Evolutionary conservation across 257 asterid species (phyloP), one percentile per base, ranked within the genome.

Genomic region (Voacanga thouarsii): DNA sequence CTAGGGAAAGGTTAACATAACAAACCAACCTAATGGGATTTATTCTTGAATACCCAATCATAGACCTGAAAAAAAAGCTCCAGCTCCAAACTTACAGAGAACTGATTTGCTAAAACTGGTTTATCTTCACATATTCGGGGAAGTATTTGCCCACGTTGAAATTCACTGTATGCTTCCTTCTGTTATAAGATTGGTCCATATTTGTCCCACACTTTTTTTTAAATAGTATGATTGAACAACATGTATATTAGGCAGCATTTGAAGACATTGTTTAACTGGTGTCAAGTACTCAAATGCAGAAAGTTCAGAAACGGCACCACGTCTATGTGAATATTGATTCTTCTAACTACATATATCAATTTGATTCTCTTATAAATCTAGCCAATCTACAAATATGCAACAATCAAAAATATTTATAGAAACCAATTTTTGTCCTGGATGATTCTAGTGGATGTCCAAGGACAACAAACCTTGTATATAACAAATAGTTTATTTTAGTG

Each of bases 131-230:
- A 93, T 79, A 82, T 79, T 84, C 96, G 88, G 67, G 98, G 99
- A 86, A 96, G 93, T 81, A 96, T 76, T 81, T 93, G 98, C 97
- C 94, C 89, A 30, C 97, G 94, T 88, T 88, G 78, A 83, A 96
- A 96, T 81, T 93, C 99, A 26, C 99, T 98, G 84, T 87, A 96
- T 93, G 92, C 99, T 96, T 85, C 99, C 99, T 82, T 72, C 69
- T 80, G 69, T 82, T 61, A 80, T 66, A n/a, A 77, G 61, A 50
- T 71, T 74, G 59, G 41, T 75, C 19, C 75, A 74, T 67, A 43
- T 43, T 28, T 72, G 14, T 75, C 57, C 1, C 49, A 74, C n/a
- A 71, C 50, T 12, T 72, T 24, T 33, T 71, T 44, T 53, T 24
- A 41, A 65, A 4, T 3, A 41, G 61, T 45, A 33, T 11, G 53